Base-by-base conservation (phyloP, 2,329 filamentous ascomycete genomes). In the Thelonectria blattea region DNA sequence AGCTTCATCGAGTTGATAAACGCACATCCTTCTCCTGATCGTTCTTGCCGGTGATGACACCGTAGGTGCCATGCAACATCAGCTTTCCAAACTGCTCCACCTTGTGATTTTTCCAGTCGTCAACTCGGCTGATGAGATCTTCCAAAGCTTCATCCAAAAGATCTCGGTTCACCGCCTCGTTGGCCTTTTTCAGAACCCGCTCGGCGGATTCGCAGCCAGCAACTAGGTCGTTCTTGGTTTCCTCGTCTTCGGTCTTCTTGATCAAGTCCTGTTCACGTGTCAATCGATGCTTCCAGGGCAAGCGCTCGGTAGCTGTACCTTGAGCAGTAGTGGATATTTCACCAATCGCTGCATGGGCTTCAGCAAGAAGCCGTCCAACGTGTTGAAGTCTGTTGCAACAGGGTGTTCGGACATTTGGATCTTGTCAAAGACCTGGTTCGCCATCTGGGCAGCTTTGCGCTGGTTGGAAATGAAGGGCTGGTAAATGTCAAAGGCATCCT, bases 381-480 rank as follows among this genome's bases (percentile, higher is more conserved):
- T 92, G 64, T 94, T 93, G 60, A 91, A 91, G 69, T 94, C 92
- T 62, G 91, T 89, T 5, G 95, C 92, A 72, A 97, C 95, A 67
- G 84, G 87, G 54, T 88, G 92, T 52, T 85, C 90, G 45, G 91
- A 91, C 32, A 85, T 79, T 66, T 86, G 85, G 53, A 98, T 92
- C 75, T 95, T 96, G 70, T 95, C 91, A 75, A 96, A 97, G 61
- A 94, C 89, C 61, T 89, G 85, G 68, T 91, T 88, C 14, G 93
- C 93, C n/a, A 91, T 86, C 67, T 90, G 86, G 54, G 94, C 93
- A 60, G 94, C 96, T 73, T 92, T 93, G 67, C 92, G 88, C 78
- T 97, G 94, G 73, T 99, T 99, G 34, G 95, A 92, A 68, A 98
- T 98, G 71, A 98, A 99, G 2, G 93, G 93, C 71, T 97, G 92